Evolutionary conservation across 2,329 filamentous ascomycete genomes (phyloP).

Genomic region (Diaporthe sp.): DNA sequence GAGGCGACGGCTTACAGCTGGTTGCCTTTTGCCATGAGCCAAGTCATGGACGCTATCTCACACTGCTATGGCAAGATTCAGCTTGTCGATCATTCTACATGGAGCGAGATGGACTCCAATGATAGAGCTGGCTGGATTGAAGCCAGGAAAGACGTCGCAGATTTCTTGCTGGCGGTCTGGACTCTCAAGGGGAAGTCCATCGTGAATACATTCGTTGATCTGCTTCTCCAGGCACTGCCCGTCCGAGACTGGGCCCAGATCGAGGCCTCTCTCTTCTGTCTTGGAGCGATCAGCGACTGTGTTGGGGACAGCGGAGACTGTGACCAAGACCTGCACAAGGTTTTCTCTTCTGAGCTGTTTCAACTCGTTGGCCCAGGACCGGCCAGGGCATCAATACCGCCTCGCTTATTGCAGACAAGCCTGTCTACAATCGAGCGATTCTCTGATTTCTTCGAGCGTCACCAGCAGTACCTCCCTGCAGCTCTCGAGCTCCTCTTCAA

Average conservation of each 20-base stretch:
- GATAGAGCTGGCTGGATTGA: conserved; percentile 78
- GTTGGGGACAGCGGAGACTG: conserved; percentile 69
- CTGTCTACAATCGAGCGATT: conserved; percentile 80
- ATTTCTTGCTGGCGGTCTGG: conserved; percentile 81
- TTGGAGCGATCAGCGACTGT: conserved; percentile 78
- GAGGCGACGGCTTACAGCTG: conserved; percentile 64
- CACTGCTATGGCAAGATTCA: conserved; percentile 78
- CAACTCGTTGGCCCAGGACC: conserved; percentile 65
- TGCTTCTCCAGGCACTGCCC: conserved; percentile 65
- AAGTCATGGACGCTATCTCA: conserved; percentile 75
- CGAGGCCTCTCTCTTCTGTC: conserved; percentile 73
- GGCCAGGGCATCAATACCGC: conserved; percentile 63
- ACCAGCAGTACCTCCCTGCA: conserved; percentile 75
- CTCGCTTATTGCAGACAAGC: conserved; percentile 76
- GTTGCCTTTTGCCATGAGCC: conserved; percentile 69
- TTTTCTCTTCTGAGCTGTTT: conserved; percentile 75
- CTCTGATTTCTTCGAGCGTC: conserved; percentile 81
- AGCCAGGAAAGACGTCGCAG: conserved; percentile 83
- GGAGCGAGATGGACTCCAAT: conserved; percentile 77
- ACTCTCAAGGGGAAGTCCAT: conserved; percentile 70
- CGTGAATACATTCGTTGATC: conserved; percentile 68
- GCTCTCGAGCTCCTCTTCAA: conserved; percentile 82
- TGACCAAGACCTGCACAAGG: conserved; percentile 70
- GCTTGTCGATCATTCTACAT: conserved; percentile 71
- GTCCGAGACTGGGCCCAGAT: conserved; percentile 70